phyloP scores from a whole-genome alignment of 208 protist species.

The Entamoeba invadens region DNA sequence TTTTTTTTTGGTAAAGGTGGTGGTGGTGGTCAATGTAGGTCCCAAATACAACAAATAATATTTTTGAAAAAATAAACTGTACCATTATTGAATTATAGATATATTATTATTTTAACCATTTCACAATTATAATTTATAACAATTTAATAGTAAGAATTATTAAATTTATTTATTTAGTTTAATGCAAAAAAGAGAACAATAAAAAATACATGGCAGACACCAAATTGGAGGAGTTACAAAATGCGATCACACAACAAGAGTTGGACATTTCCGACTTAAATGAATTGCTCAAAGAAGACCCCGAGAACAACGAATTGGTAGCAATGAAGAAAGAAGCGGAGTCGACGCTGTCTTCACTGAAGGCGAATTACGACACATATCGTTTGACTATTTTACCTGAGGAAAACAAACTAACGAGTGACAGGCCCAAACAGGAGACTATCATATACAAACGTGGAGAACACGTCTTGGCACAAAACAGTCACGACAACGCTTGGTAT shows the following conservation, averaged over 20 bases:
- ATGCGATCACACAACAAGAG: background rate
- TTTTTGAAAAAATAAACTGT: too few relatives aligned
- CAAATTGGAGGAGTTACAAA: background rate
- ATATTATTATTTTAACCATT: too few relatives aligned
- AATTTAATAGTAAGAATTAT: too few relatives aligned
- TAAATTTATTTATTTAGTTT: background rate
- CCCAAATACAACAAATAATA: too few relatives aligned
- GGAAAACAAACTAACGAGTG: background rate
- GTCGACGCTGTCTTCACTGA: background rate
- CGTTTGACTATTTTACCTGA: background rate
- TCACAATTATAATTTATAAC: too few relatives aligned
- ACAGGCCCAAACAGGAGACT: background rate
- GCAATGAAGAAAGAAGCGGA: background rate
- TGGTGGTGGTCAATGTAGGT: too few relatives aligned
- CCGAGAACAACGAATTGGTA: background rate
- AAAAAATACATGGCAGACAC: background rate
- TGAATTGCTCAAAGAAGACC: background rate
- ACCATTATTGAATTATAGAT: too few relatives aligned
- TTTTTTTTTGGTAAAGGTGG: too few relatives aligned
- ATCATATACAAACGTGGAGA: background rate
- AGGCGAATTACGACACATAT: background rate
- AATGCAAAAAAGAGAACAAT: background rate
- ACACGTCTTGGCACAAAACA: background rate
- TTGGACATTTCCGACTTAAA: background rate
- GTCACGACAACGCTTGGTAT: background rate